These are phyloP conservation scores for Candida tallmaniae DNA, from an alignment of 805 yeast species.

Conservation along the genomic window DNA sequence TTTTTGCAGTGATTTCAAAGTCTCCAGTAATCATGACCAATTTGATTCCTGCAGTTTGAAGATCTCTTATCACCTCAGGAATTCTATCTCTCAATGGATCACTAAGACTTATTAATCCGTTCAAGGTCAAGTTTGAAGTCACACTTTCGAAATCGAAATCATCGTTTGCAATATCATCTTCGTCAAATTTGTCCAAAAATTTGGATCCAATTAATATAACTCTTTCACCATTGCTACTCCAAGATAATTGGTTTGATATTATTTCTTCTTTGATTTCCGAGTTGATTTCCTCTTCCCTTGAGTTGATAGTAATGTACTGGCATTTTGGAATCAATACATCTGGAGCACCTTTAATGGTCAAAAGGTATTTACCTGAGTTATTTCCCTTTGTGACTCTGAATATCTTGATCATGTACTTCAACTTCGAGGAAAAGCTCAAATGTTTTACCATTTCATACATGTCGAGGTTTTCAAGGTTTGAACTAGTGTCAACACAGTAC, in stretches of 20 bases:
- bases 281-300: constrained; percentile 10
- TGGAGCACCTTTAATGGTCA: constrained; percentile 44
- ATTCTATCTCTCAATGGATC: constrained; percentile 42
- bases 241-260: constrained; percentile 22
- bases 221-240: constrained; percentile 36
- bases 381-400: constrained; percentile 13
- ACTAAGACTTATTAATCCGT: constrained; percentile 38
- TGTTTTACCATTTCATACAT: constrained; percentile 17
- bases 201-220: constrained; percentile 27
- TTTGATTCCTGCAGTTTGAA: constrained; percentile 38
- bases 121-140: constrained; percentile 17
- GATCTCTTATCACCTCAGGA: constrained; percentile 23
- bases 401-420: constrained; percentile 39
- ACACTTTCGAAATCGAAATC: too few relatives aligned
- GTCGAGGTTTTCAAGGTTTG: constrained; percentile 10
- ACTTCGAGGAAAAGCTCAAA: constrained; percentile 41
- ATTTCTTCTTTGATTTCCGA: constrained; percentile 13
- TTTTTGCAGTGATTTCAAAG: constrained; percentile 46
- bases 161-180: constrained; percentile 6
- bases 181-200: constrained; percentile 14
- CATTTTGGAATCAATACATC: constrained; percentile 29
- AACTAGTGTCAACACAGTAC: constrained; percentile 26
- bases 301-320: constrained; percentile 19
- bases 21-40: constrained; percentile 50
- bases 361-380: constrained; percentile 13